Conservation (phyloP, 2,329 filamentous ascomycete species). For the Phaeosphaeria sp. region DNA sequence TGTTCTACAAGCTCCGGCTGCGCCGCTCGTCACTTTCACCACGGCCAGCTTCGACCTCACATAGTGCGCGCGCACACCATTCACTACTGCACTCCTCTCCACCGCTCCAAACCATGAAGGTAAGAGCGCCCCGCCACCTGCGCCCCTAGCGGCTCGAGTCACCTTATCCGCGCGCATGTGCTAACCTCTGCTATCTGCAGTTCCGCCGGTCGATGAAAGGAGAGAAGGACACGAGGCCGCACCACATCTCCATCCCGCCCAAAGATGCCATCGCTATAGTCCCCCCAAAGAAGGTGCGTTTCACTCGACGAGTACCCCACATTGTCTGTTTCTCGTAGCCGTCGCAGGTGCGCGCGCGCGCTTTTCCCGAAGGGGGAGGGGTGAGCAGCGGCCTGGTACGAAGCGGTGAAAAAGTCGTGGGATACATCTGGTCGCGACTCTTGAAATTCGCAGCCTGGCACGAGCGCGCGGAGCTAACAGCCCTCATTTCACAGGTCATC, state of each 20-base stretch:
- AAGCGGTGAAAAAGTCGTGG: neutral
- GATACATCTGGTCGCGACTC: neutral
- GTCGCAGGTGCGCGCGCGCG: neutral
- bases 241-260: slow-evolving; percentile 77
- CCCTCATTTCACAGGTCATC: slow-evolving; percentile 73
- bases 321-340: neutral
- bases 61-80: neutral
- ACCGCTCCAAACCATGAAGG: slow-evolving; percentile 10
- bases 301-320: neutral
- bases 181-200: slow-evolving; percentile 41
- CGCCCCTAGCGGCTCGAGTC: slow-evolving; percentile 20
- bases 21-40: slow-evolving; percentile 8
- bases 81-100: slow-evolving; percentile 14
- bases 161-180: slow-evolving; percentile 24
- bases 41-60: neutral
- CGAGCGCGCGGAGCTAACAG: slow-evolving; percentile 34
- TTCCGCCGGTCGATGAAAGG: slow-evolving; percentile 89
- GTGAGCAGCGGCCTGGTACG: neutral
- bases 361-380: slow-evolving; percentile 2
- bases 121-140: slow-evolving; percentile 12
- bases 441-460: slow-evolving; percentile 20
- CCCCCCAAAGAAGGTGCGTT: slow-evolving; percentile 84
- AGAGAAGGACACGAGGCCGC: slow-evolving; percentile 77
- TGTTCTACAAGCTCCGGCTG: slow-evolving; percentile 1
- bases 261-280: slow-evolving; percentile 89